Evolutionary conservation across 257 asterid species (phyloP).

Genomic region (Linaria vulgaris): DNA sequence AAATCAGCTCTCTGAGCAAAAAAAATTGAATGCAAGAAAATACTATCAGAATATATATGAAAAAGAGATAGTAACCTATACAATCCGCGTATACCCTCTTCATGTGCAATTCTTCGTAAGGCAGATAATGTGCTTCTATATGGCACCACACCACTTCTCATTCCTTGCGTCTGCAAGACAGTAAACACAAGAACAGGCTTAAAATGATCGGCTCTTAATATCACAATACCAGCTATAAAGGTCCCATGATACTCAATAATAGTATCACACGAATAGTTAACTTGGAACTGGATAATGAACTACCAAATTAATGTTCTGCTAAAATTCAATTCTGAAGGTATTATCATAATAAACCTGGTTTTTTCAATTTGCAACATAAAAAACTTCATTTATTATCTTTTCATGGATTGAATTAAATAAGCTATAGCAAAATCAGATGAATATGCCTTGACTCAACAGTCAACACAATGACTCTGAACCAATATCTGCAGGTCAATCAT

Average conservation of each 20-base stretch:
- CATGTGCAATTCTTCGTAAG: slow-evolving; percentile 67
- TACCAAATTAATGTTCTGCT: no score
- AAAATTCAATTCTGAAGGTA: no score
- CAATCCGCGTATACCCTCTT: slow-evolving; percentile 91
- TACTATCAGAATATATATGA: slow-evolving; percentile 15
- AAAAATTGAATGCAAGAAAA: slow-evolving; percentile 7
- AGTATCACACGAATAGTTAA: neutral
- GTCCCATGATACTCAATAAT: slow-evolving; percentile 8
- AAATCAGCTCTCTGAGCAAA: slow-evolving; percentile 13
- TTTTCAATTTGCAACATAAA: neutral
- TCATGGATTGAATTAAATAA: no score
- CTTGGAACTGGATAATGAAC: neutral
- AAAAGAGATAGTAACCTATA: slow-evolving; percentile 58
- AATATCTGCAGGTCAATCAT: neutral
- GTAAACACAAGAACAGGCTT: slow-evolving; percentile 21
- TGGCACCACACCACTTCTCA: slow-evolving; percentile 62
- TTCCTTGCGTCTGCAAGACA: slow-evolving; percentile 63
- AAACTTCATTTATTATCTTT: neutral
- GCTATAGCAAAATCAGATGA: no score
- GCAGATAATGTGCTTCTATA: slow-evolving; percentile 81
- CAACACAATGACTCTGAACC: neutral
- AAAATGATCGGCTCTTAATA: slow-evolving; percentile 19
- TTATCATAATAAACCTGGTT: no score
- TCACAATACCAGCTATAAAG: neutral
- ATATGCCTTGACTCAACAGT: neutral